phyloP scores from a whole-genome alignment of 2,329 filamentous ascomycete genomes.

The Scedosporium dehoogii region DNA sequence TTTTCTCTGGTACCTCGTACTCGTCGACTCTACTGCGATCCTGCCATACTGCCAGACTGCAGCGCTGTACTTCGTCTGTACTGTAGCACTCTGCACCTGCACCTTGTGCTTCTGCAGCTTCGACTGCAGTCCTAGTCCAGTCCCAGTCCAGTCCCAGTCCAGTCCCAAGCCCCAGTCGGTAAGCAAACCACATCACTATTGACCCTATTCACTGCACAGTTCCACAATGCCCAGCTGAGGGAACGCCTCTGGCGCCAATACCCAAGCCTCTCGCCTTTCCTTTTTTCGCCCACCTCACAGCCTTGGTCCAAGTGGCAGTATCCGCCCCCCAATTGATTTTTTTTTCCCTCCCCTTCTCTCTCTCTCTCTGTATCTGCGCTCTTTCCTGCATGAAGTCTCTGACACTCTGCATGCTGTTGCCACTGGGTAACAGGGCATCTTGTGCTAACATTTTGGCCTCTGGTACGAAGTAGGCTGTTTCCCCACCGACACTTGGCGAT shows the following conservation, averaged over 20 bases:
- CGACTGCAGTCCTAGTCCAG: too few species aligned
- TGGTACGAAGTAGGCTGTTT: background rate
- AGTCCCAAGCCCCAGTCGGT: too few species aligned
- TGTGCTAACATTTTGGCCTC: background rate
- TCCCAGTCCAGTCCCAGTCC: too few species aligned
- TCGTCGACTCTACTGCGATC: too few species aligned
- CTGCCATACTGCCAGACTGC: too few species aligned
- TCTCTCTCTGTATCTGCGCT: conserved; percentile 3
- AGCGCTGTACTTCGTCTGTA: too few species aligned
- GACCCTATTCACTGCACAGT: background rate
- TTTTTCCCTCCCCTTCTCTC: background rate
- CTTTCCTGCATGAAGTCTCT: background rate
- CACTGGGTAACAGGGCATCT: background rate
- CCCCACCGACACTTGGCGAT: background rate
- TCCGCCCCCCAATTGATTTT: background rate
- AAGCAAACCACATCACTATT: background rate
- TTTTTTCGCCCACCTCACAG: background rate
- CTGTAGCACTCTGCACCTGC: too few species aligned
- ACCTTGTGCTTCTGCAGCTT: too few species aligned
- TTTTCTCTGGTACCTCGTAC: too few species aligned
- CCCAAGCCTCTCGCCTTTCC: background rate
- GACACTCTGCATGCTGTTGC: background rate
- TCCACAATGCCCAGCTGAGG: background rate
- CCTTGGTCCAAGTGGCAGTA: background rate
- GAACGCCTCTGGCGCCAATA: background rate